Conservation (phyloP, 2,329 filamentous ascomycete species). For the Alternaria postmessia region DNA sequence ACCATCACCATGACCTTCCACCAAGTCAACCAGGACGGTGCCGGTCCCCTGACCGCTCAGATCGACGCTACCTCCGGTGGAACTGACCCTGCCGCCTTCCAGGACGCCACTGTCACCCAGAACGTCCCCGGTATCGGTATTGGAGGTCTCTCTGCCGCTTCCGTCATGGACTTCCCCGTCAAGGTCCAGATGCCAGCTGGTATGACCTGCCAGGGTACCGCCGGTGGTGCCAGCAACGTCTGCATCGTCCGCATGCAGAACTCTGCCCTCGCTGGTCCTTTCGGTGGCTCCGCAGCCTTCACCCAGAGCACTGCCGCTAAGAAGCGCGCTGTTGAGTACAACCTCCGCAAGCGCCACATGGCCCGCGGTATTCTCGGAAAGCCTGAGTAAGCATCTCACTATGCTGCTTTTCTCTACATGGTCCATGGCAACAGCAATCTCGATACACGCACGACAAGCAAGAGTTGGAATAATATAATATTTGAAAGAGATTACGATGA, state of each 20-base stretch:
- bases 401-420: not conserved
- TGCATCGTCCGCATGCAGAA: conserved; percentile 73
- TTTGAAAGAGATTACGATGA: not conserved
- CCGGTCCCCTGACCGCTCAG: conserved; percentile 67
- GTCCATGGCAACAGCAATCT: not conserved
- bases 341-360: conserved; percentile 50
- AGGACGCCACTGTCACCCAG: conserved; percentile 65
- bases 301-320: conserved; percentile 66
- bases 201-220: conserved; percentile 70
- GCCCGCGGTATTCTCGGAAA: conserved; percentile 47
- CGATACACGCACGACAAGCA: not conserved
- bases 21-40: conserved; percentile 76
- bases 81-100: conserved; percentile 67
- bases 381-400: conserved; percentile 22
- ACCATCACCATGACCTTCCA: conserved; percentile 70
- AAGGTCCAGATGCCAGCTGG: conserved; percentile 71
- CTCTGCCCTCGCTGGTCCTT: conserved; percentile 68
- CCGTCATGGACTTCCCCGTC: conserved; percentile 70
- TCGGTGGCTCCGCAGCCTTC: conserved; percentile 72
- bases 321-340: conserved; percentile 69
- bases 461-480: conserved; percentile 2
- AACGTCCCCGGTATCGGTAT: conserved; percentile 68
- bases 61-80: conserved; percentile 71
- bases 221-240: conserved; percentile 67
- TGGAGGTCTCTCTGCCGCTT: conserved; percentile 65